Conservation (phyloP, 2,329 filamentous ascomycete genomes). For the Paraconiothyrium sp. region DNA sequence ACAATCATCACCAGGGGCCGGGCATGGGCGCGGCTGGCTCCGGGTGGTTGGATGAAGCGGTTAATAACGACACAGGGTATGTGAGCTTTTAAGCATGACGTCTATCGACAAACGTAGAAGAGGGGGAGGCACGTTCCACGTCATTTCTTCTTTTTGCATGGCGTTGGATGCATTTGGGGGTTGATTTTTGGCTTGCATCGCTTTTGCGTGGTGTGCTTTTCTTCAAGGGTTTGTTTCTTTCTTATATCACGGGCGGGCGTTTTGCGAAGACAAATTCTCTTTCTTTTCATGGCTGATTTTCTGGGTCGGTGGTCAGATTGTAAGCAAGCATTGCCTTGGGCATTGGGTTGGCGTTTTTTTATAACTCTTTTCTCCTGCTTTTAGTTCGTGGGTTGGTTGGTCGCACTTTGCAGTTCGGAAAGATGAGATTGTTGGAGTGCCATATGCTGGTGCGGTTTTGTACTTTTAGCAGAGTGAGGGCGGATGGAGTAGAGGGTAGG, state of each 20-base stretch:
- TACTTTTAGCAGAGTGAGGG: no score
- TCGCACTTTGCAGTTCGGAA: no score
- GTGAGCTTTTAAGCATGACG: conserved; percentile 44
- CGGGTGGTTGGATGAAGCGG: conserved; percentile 48
- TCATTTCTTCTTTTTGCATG: background rate
- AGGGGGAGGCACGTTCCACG: background rate
- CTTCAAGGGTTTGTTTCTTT: background rate
- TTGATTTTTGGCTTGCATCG: background rate
- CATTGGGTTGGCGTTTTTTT: background rate
- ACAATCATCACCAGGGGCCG: conserved; percentile 39
- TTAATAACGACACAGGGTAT: conserved; percentile 47
- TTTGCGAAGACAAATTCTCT: background rate
- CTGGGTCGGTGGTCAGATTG: background rate
- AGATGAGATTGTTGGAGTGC: no score
- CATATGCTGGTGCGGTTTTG: no score
- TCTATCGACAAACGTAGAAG: background rate
- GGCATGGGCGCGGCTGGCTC: conserved; percentile 43
- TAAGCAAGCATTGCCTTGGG: no score
- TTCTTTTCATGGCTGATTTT: background rate
- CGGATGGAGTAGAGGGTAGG: no score
- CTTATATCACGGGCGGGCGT: background rate
- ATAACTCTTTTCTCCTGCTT: no score
- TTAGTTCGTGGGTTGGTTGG: no score
- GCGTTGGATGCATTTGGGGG: background rate
- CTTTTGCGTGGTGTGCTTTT: background rate